A percentile compares a stretch with the other conserved stretches of the same genome.
Evolutionary conservation across 2,329 filamentous ascomycete genomes (phyloP).

Genomic region (Pseudogymnoascus sp.): DNA sequence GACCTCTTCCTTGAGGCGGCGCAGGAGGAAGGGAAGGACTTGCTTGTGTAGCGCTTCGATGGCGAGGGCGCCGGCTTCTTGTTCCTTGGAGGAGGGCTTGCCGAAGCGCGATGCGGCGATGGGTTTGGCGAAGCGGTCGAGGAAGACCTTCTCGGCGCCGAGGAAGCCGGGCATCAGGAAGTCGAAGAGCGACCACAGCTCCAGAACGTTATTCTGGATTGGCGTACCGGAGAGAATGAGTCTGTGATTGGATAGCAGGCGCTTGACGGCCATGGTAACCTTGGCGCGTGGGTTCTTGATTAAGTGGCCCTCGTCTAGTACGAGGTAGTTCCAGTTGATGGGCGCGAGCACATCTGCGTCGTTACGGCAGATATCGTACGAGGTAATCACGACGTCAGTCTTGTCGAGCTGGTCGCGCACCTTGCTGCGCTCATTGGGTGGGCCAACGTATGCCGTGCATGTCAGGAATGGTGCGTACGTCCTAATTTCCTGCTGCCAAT

Average conservation of each 20-base stretch:
- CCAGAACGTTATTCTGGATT: conserved; percentile 95
- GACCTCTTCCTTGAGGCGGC: conserved; percentile 95
- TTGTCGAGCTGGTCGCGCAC: conserved; percentile 61
- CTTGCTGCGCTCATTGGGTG: conserved; percentile 68
- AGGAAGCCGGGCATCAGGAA: conserved; percentile 99
- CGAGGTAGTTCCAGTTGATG: conserved; percentile 93
- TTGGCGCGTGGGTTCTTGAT: conserved; percentile 99
- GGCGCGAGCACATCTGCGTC: conserved; percentile 78
- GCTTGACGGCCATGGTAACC: conserved; percentile 87
- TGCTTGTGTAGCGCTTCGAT: conserved; percentile 99
- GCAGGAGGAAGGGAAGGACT: conserved; percentile 89
- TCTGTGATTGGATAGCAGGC: conserved; percentile 81
- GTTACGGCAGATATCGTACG: conserved; percentile 95
- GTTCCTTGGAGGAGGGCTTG: conserved; percentile 96
- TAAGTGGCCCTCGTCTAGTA: conserved; percentile 92
- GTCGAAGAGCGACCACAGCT: conserved; percentile 96
- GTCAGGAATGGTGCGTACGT: conserved; percentile 91
- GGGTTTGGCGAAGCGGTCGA: conserved; percentile 85
- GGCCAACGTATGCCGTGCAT: conserved; percentile 84
- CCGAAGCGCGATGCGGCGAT: conserved; percentile 89
- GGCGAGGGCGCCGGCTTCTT: conserved; percentile 89
- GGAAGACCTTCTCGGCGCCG: conserved; percentile 86
- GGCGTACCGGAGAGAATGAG: conserved; percentile 94
- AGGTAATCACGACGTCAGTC: conserved; percentile 92
- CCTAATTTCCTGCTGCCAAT: conserved; percentile 97